Base-by-base conservation (phyloP, 208 protist genomes). In the Wallacemonas rigidus region DNA sequence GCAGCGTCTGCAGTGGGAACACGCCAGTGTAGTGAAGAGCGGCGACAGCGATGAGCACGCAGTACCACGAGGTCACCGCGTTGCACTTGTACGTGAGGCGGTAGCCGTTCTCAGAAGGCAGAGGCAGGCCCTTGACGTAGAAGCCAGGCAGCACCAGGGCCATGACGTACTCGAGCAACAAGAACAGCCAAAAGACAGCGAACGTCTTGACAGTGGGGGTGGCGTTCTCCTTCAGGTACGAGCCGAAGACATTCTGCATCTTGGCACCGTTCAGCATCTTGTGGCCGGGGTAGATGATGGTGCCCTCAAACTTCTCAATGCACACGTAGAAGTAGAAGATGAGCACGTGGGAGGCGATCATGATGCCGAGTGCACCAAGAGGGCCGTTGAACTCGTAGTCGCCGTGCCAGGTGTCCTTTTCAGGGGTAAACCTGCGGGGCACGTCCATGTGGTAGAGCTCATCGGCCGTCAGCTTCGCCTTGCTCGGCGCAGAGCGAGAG, bases 271-370 rank as follows among this genome's bases (percentile, higher is more conserved):
- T 68, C 35, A 94, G 71, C 76, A 87, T 77, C 65, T 57, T 44
- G 75, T 95, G 91, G 14, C 88, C 88, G 9, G 91, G 91, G 77
- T 95, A 95, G 61, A 95, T 86, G 56, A 96, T 73, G 0, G 77
- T 88, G 54, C 91, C 95, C 64, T 96, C 65, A 75, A 94, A 93
- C 53, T 82, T 70, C 61, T 89, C 74, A 17, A 97, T 70, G 64
- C 88, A 92, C 2, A 91, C 83, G 69, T 82, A 97, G 70, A 97
- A 88, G 88, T 97, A 98, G 85, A 86, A 97, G 62, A 97, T 88
- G 50, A 96, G 69, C 11, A 92, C 61, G 68, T 97, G 95, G n/a
- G 88, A 95, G 56, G 74, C 75, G 44, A 91, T 60, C 84, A 98
- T 98, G 72, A 98, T 95, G 51, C 35, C 63, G 35, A 86, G 40